Evolutionary conservation across 225 moss, liverwort and hornwort genomes (phyloP).

Genomic region (Asterella californica): DNA sequence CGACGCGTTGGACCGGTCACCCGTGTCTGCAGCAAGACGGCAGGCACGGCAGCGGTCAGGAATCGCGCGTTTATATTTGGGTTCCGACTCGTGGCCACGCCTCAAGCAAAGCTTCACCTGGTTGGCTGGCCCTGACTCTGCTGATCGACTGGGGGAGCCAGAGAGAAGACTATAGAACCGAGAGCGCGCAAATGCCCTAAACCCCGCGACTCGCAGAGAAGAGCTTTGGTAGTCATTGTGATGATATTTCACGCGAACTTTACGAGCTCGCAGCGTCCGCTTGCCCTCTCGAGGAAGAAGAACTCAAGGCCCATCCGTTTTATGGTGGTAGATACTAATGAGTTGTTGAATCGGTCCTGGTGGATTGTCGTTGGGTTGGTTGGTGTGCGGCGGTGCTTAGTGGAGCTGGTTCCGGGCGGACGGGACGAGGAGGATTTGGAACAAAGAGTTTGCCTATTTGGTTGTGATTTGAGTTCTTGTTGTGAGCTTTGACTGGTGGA

Average conservation of each 20-base stretch:
- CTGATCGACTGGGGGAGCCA: background rate
- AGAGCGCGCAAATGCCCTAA: slow-evolving; percentile 12
- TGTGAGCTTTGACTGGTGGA: background rate
- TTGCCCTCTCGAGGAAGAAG: background rate
- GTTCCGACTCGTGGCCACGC: background rate
- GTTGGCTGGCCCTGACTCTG: background rate
- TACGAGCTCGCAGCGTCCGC: background rate
- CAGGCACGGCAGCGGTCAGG: background rate
- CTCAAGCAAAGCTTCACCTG: background rate
- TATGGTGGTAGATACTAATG: too few species aligned
- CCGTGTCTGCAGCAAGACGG: background rate
- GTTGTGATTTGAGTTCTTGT: background rate
- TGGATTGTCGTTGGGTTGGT: background rate
- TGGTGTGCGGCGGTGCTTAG: background rate
- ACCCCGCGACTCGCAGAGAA: background rate
- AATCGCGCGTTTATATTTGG: background rate
- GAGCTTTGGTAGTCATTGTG: background rate
- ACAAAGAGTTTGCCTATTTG: background rate
- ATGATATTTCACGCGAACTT: background rate
- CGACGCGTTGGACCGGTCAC: background rate
- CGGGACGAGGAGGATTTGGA: background rate
- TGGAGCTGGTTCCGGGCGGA: background rate
- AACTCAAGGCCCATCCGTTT: too few species aligned
- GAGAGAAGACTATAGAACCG: background rate
- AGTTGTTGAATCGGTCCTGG: background rate